These are phyloP conservation scores for Phaeotremella fagi DNA, from an alignment of 768 basidiomycete genomes.

Conservation along the genomic window DNA sequence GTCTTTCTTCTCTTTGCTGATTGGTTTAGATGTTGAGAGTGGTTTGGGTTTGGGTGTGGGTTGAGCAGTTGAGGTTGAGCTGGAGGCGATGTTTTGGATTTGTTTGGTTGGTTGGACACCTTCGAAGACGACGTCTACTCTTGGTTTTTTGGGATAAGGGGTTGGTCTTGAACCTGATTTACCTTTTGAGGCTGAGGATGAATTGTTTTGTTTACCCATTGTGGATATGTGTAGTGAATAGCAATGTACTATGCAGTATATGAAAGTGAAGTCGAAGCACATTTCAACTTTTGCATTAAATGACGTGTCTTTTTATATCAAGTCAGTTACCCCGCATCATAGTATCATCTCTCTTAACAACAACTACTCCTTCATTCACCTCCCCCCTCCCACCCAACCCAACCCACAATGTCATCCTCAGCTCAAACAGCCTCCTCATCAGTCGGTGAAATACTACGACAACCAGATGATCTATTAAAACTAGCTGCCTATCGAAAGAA, in stretches of 20 bases:
- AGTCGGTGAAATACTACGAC: constrained; percentile 70
- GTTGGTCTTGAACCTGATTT: constrained; percentile 14
- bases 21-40: constrained; percentile 2
- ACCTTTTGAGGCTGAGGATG: background rate
- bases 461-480: constrained; percentile 88
- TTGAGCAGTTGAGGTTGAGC: background rate
- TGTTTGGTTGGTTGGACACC: constrained; percentile 6
- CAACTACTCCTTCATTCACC: background rate
- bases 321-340: background rate
- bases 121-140: constrained; percentile 36
- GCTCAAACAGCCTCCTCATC: constrained; percentile 16
- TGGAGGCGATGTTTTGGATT: background rate
- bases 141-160: constrained; percentile 32
- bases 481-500: constrained; percentile 85
- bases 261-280: too few species aligned
- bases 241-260: too few species aligned
- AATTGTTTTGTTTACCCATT: constrained; percentile 31
- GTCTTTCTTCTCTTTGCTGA: constrained; percentile 30
- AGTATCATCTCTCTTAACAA: background rate
- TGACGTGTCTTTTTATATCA: background rate
- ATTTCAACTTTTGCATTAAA: background rate
- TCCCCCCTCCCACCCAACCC: background rate
- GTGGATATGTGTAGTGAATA: too few species aligned
- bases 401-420: constrained; percentile 22
- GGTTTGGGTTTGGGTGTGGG: too few species aligned